phyloP scores from a whole-genome alignment of 164 flowering plant genomes.

The Hamamelis virginiana region DNA sequence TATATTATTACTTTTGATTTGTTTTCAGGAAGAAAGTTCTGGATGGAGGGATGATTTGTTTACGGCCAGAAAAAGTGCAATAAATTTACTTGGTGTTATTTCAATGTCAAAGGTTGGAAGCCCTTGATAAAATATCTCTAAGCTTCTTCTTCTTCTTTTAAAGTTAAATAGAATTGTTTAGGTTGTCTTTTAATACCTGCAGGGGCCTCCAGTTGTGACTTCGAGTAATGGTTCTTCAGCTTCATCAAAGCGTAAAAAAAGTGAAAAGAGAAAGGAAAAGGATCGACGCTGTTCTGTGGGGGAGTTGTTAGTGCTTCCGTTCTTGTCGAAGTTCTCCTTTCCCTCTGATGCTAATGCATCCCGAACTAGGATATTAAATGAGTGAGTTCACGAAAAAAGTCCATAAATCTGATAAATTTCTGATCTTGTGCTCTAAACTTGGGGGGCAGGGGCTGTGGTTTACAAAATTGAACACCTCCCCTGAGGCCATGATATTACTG shows the following conservation, averaged over 20 bases:
- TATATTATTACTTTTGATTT: constrained; percentile 1
- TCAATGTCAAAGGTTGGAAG: constrained; percentile 68
- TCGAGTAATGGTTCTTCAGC: constrained; percentile 30
- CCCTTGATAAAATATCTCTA: neutral
- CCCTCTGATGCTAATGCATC: constrained; percentile 42
- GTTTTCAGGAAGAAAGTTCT: constrained; percentile 66
- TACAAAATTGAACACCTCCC: no score
- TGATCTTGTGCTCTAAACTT: no score
- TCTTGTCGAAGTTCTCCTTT: constrained; percentile 66
- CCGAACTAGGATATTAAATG: constrained; percentile 28
- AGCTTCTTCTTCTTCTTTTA: neutral
- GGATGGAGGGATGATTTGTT: constrained; percentile 81
- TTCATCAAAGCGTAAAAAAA: constrained; percentile 66
- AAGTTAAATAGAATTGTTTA: neutral
- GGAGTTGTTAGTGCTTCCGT: constrained; percentile 77
- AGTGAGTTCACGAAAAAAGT: constrained; percentile 40
- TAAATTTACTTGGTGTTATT: constrained; percentile 78
- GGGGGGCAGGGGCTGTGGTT: no score
- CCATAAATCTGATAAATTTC: neutral
- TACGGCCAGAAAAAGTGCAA: constrained; percentile 82
- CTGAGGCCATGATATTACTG: no score
- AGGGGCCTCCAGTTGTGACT: constrained; percentile 64
- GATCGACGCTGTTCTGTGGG: constrained; percentile 50
- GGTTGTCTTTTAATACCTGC: constrained; percentile 12
- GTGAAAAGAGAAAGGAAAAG: constrained; percentile 55